Evolutionary conservation across 768 basidiomycete genomes (phyloP), one percentile per base, ranked within the genome.

Genomic region (Suillus sp.): DNA sequence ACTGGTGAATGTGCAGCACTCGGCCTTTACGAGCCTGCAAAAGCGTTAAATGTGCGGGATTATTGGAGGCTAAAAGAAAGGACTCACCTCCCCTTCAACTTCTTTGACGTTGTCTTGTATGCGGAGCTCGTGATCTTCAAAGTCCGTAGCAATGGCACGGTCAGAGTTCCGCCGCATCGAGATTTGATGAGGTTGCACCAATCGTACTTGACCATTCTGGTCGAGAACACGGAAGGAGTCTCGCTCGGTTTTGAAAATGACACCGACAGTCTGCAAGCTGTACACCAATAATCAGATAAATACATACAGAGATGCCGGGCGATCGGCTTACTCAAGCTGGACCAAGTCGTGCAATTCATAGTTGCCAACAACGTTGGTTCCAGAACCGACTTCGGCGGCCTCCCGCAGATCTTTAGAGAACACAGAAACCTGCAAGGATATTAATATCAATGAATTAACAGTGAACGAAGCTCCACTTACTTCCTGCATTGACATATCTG

Each of bases 401-500:
- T 96, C 95, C 68, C 97, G 89, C 30, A 99, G 80, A 77, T 99
- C 97, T 79, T 96, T 96, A 0, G 95, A 92, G 78, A 99, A 99
- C 2, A 97, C 96, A 32, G 94, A 95, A 57, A 99, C 91, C 95
- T 96, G 68, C 5, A 48, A 59, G 42, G 53, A 27, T 32, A 59
- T 30, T 35, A 20, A 56, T 54, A 45, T 63, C 68, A 60, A 66
- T 56, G 54, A 61, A 30, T 22, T n/a, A 30, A 32, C 42, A 43
- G 53, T 18, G 40, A 27, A 3, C 34, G 27, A 27, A 40, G 61
- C 27, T 13, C 1, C 11, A 68, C 78, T 57, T 64, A 93, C 95
- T 86, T 99, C 96, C 70, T 94, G 91, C 87, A 95, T 88, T 2
- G 92, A 91, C 87, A 99, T 92, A 73, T 99, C 97, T n/a, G 94